Conservation (phyloP, 495 filamentous ascomycete genomes). For the Clohesyomyces aquaticus region DNA sequence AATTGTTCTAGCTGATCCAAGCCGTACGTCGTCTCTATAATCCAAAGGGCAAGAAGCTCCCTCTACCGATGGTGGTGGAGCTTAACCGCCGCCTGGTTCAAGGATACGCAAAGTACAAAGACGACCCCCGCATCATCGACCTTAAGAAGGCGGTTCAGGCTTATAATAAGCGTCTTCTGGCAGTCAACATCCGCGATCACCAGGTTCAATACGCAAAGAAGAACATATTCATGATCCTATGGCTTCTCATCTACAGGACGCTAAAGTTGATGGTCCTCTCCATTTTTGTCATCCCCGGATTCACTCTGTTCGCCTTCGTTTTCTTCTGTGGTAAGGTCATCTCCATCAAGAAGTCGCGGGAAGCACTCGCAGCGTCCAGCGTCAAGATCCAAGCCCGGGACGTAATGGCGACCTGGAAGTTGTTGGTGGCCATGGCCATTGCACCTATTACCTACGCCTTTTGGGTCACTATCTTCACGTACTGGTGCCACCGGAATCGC, state of each 20-base stretch:
- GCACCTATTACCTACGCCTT: slow-evolving; percentile 82
- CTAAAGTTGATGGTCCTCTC: slow-evolving; percentile 74
- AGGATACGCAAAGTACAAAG: slow-evolving; percentile 90
- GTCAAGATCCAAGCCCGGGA: slow-evolving; percentile 94
- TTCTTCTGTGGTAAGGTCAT: slow-evolving; percentile 89
- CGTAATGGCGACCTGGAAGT: slow-evolving; percentile 98
- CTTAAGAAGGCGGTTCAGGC: slow-evolving; percentile 76
- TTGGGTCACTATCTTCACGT: slow-evolving; percentile 74
- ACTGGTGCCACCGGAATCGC: slow-evolving; percentile 79
- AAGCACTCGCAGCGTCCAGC: slow-evolving; percentile 86
- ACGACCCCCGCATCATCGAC: slow-evolving; percentile 80
- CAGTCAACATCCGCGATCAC: slow-evolving; percentile 87
- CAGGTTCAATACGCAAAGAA: slow-evolving; percentile 92
- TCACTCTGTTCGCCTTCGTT: slow-evolving; percentile 85
- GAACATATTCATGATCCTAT: slow-evolving; percentile 71
- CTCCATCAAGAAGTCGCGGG: slow-evolving; percentile 85
- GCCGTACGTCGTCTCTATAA: slow-evolving; percentile 93
- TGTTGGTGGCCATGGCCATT: slow-evolving; percentile 87
- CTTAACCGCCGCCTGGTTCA: slow-evolving; percentile 91
- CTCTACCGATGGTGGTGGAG: slow-evolving; percentile 91
- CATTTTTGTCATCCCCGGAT: slow-evolving; percentile 81
- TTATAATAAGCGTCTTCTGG: slow-evolving; percentile 88
- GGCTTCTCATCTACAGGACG: slow-evolving; percentile 78
- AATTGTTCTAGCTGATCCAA: slow-evolving; percentile 69
- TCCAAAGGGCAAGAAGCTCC: slow-evolving; percentile 88